Percentiles rank a stretch among this genome's conserved stretches.
phyloP scores from a whole-genome alignment of 352 stramenopile species.

The Peronospora farinosa region DNA sequence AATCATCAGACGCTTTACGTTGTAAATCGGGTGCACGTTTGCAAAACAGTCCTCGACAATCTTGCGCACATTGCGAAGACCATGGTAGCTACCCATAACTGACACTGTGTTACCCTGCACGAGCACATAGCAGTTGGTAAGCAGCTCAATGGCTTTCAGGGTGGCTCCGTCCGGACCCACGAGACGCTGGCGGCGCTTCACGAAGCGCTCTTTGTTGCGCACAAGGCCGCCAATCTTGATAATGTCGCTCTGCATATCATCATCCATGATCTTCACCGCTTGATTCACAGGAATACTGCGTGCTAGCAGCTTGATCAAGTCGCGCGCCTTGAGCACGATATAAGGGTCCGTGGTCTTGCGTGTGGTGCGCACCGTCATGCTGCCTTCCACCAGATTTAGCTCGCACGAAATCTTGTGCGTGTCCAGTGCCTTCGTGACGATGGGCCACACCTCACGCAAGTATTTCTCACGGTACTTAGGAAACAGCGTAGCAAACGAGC shows the following conservation, averaged over 20 bases:
- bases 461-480: slow-evolving; percentile 99
- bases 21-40: slow-evolving; percentile 99
- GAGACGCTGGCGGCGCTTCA: slow-evolving; percentile 96
- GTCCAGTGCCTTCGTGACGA: slow-evolving; percentile 96
- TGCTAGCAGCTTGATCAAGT: slow-evolving; percentile 98
- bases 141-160: slow-evolving; percentile 95
- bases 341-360: slow-evolving; percentile 95
- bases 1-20: slow-evolving; percentile 99
- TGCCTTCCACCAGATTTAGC: slow-evolving; percentile 97
- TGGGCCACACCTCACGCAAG: slow-evolving; percentile 96
- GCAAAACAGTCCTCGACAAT: slow-evolving; percentile 99
- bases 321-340: slow-evolving; percentile 97
- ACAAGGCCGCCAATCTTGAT: slow-evolving; percentile 99
- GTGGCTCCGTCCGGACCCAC: slow-evolving; percentile 97
- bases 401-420: slow-evolving; percentile 94
- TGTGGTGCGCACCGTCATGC: slow-evolving; percentile 90
- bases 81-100: slow-evolving; percentile 83
- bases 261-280: slow-evolving; percentile 95
- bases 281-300: slow-evolving; percentile 94
- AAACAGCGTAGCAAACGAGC: slow-evolving; percentile 98
- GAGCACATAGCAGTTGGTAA: slow-evolving; percentile 99
- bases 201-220: slow-evolving; percentile 99
- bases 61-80: slow-evolving; percentile 91
- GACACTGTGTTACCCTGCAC: slow-evolving; percentile 98
- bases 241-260: slow-evolving; percentile 98